Evolutionary conservation across 1,284 basidiomycete genomes (phyloP).

Genomic region (Cryptococcus maquisensis): DNA sequence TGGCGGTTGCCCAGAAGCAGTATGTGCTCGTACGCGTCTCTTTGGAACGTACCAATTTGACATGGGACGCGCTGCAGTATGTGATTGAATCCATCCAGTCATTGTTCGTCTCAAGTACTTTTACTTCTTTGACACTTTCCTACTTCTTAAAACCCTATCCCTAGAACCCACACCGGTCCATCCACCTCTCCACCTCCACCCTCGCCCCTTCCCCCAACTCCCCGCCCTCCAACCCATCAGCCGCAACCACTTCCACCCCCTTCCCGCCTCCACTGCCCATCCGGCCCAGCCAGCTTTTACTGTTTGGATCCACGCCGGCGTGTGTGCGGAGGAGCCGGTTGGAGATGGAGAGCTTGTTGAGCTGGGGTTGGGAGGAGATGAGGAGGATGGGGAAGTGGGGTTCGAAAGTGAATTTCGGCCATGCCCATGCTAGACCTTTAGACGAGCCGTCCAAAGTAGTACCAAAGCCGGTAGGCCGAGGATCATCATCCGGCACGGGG

Average conservation of each 20-base stretch:
- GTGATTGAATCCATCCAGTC: too few relatives aligned
- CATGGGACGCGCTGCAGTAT: too few relatives aligned
- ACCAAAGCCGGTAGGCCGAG: constrained; percentile 25
- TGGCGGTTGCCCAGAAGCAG: too few relatives aligned
- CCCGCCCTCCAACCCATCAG: constrained; percentile 27
- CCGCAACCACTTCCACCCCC: constrained; percentile 34
- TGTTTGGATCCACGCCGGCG: constrained; percentile 3
- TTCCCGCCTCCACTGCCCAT: constrained; percentile 35
- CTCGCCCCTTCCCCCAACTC: constrained; percentile 37
- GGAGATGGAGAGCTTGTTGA: neutral
- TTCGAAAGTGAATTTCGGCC: constrained; percentile 60
- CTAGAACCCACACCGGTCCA: constrained; percentile 46
- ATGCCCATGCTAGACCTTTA: constrained; percentile 12
- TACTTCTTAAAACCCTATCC: neutral
- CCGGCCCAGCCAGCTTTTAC: constrained; percentile 22
- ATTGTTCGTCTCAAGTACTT: too few relatives aligned
- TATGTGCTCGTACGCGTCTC: too few relatives aligned
- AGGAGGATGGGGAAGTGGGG: constrained; percentile 53
- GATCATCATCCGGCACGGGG: constrained; percentile 50
- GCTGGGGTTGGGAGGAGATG: neutral
- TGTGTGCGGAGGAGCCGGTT: constrained; percentile 13
- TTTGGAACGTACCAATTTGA: too few relatives aligned
- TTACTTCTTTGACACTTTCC: too few relatives aligned
- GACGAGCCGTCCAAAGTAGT: neutral
- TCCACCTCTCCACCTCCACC: constrained; percentile 46